phyloP scores from a whole-genome alignment of 2,329 filamentous ascomycete species.

The Cercospora janseana region DNA sequence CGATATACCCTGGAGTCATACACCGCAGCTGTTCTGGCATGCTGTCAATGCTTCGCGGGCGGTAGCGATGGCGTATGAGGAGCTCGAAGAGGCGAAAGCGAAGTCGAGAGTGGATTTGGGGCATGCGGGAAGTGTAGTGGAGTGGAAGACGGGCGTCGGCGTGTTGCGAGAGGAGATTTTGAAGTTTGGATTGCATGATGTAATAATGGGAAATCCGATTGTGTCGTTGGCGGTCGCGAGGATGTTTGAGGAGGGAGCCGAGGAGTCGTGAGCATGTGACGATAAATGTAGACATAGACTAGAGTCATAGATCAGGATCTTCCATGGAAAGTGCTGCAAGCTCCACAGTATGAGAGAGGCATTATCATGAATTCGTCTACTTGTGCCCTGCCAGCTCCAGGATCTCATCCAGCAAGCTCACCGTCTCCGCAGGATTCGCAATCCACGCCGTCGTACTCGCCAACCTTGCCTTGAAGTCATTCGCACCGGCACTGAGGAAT shows the following conservation, averaged over 20 bases:
- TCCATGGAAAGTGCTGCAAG: too few relatives aligned
- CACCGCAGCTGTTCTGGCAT: conserved; percentile 54
- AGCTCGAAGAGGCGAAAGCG: conserved; percentile 49
- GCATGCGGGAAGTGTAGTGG: conserved; percentile 51
- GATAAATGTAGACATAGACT: too few relatives aligned
- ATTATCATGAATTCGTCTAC: background rate
- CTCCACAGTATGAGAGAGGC: too few relatives aligned
- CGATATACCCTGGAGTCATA: conserved; percentile 53
- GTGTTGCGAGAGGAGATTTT: conserved; percentile 55
- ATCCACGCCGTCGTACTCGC: conserved; percentile 98
- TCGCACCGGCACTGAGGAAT: conserved; percentile 90
- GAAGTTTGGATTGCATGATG: conserved; percentile 58
- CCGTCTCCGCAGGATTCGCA: conserved; percentile 85
- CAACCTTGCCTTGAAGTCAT: conserved; percentile 93
- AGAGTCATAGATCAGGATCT: too few relatives aligned
- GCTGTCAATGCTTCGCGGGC: conserved; percentile 52
- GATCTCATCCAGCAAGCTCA: conserved; percentile 83
- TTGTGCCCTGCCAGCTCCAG: conserved; percentile 30
- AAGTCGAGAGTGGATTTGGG: conserved; percentile 44
- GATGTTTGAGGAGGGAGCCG: conserved; percentile 49
- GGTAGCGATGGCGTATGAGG: conserved; percentile 43
- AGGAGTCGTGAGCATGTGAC: too few relatives aligned
- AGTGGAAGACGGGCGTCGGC: conserved; percentile 49
- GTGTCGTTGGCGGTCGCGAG: conserved; percentile 53
- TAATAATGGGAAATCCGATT: conserved; percentile 58